Percentiles rank a stretch among this genome's conserved stretches.
These are phyloP conservation scores for Amanita phalloides DNA, from an alignment of 768 basidiomycete species.

Conservation along the genomic window DNA sequence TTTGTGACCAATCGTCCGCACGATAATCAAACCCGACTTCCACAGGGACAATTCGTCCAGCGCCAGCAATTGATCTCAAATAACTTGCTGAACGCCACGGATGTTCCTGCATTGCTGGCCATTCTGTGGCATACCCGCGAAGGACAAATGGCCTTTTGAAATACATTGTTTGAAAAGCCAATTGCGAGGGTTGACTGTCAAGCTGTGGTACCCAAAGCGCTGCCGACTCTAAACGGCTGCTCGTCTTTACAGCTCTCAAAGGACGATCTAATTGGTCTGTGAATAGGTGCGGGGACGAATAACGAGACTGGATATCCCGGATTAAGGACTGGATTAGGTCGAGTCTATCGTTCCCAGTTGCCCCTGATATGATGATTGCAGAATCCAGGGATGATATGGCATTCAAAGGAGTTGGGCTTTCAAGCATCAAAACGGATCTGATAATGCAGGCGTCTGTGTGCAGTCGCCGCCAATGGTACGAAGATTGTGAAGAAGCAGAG, in stretches of 20 bases:
- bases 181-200: slow-evolving; percentile 7
- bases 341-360: slow-evolving; percentile 47
- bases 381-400: slow-evolving; percentile 60
- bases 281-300: slow-evolving; percentile 10
- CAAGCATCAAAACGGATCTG: slow-evolving; percentile 30
- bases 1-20: slow-evolving; percentile 69
- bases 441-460: slow-evolving; percentile 73
- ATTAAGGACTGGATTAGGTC: slow-evolving; percentile 61
- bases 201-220: neutral
- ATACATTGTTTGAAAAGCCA: slow-evolving; percentile 33
- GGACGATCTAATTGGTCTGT: neutral
- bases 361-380: slow-evolving; percentile 78
- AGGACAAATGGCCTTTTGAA: slow-evolving; percentile 63
- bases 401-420: slow-evolving; percentile 20
- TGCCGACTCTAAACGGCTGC: neutral
- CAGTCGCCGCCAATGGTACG: slow-evolving; percentile 48
- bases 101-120: slow-evolving; percentile 68
- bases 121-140: slow-evolving; percentile 46
- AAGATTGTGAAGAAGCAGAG: slow-evolving; percentile 19
- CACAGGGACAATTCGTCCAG: slow-evolving; percentile 80
- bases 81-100: slow-evolving; percentile 68
- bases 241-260: neutral
- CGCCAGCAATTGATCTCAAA: slow-evolving; percentile 60
- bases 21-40: slow-evolving; percentile 86
- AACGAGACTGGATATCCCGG: slow-evolving; percentile 37